Evolutionary conservation across 257 asterid genomes (phyloP).

Genomic region (Solanum corneliomulleri): DNA sequence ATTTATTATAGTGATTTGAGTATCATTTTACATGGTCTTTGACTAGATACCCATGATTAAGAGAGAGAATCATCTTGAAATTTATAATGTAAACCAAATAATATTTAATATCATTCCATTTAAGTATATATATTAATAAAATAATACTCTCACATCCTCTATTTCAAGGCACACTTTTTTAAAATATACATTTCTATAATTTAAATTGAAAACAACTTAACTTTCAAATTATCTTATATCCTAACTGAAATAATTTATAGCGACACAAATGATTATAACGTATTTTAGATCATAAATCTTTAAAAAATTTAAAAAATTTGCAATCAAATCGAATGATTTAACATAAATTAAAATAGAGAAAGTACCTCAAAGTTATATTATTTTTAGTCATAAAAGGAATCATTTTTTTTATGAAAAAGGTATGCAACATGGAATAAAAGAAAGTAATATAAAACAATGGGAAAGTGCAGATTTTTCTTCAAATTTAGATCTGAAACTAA

Average conservation of each 20-base stretch:
- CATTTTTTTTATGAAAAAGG: neutral
- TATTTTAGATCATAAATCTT: neutral
- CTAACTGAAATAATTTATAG: neutral
- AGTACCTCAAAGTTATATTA: neutral
- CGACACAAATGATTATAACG: neutral
- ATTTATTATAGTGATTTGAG: neutral
- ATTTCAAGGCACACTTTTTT: neutral
- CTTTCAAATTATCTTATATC: neutral
- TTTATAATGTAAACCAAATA: neutral
- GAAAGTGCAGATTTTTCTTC: neutral
- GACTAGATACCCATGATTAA: neutral
- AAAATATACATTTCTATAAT: neutral
- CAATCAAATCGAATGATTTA: neutral
- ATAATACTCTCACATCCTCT: neutral
- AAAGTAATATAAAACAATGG: neutral
- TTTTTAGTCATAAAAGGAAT: neutral
- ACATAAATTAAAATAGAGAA: neutral
- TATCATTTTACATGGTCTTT: neutral
- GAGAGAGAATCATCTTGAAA: neutral
- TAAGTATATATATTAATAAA: neutral
- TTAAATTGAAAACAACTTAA: too few relatives aligned
- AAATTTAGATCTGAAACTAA: neutral
- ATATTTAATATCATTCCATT: neutral
- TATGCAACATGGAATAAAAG: neutral
- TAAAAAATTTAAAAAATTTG: too few relatives aligned